A percentile compares a stretch with the other conserved stretches of the same genome.
Conservation (phyloP, 1,284 basidiomycete species). For the Moesziomyces sp. region DNA sequence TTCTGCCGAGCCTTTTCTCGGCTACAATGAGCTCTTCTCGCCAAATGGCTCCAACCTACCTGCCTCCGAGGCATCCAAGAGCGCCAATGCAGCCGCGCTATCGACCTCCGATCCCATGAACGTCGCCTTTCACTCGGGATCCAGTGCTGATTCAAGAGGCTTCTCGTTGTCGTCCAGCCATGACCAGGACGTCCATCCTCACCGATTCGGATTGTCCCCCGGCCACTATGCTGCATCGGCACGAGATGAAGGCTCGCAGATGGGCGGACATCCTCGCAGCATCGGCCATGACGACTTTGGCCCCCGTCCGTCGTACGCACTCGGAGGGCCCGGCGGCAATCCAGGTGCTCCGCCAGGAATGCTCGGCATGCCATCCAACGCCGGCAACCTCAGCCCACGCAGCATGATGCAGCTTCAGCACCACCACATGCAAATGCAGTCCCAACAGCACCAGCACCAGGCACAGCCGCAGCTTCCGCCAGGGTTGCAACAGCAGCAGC, state of each 20-base stretch:
- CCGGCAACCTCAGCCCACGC: slow-evolving; percentile 56
- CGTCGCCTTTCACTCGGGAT: slow-evolving; percentile 30
- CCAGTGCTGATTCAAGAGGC: slow-evolving; percentile 24
- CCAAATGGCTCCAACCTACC: slow-evolving; percentile 33
- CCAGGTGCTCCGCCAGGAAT: slow-evolving; percentile 19
- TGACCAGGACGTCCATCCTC: slow-evolving; percentile 32
- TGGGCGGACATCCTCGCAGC: slow-evolving; percentile 34
- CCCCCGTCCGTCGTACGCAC: slow-evolving; percentile 16
- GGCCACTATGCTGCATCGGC: slow-evolving; percentile 23
- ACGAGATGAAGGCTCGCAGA: slow-evolving; percentile 29
- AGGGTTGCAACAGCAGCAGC: slow-evolving; percentile 22
- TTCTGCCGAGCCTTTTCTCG: slow-evolving; percentile 51
- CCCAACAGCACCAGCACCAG: slow-evolving; percentile 35
- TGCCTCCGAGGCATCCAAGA: slow-evolving; percentile 26
- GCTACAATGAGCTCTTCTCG: slow-evolving; percentile 57
- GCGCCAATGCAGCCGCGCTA: slow-evolving; percentile 26
- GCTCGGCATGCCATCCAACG: slow-evolving; percentile 24
- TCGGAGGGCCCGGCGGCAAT: neutral
- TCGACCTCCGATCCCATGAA: slow-evolving; percentile 50
- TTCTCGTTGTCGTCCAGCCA: slow-evolving; percentile 31
- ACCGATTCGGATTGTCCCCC: slow-evolving; percentile 41
- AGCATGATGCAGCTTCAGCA: slow-evolving; percentile 60
- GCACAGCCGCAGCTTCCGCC: slow-evolving; percentile 15
- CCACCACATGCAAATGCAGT: slow-evolving; percentile 57
- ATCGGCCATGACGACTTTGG: slow-evolving; percentile 36